phyloP scores from a whole-genome alignment of 768 basidiomycete species.

The Suillus ampliporus region DNA sequence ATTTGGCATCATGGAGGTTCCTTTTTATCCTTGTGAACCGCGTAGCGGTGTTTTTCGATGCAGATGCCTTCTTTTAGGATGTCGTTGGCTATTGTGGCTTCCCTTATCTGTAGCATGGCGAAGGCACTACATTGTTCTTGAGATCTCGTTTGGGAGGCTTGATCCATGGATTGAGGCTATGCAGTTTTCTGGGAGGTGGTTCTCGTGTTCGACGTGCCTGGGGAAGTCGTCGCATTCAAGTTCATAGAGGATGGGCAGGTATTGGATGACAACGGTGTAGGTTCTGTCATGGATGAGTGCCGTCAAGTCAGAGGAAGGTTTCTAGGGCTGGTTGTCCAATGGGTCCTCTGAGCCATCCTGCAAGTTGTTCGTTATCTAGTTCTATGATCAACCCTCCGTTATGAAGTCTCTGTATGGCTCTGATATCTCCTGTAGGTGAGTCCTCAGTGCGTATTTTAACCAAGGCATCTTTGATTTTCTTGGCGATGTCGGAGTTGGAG shows the following conservation, averaged over 20 bases:
- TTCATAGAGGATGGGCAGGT: slow-evolving; percentile 26
- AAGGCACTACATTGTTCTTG: slow-evolving; percentile 28
- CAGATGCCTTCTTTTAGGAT: slow-evolving; percentile 25
- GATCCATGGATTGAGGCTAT: slow-evolving; percentile 30
- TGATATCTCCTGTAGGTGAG: neutral
- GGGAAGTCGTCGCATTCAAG: slow-evolving; percentile 1
- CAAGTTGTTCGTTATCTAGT: slow-evolving; percentile 17
- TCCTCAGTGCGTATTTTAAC: neutral
- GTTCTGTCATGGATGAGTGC: slow-evolving; percentile 8
- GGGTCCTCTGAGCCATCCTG: slow-evolving; percentile 20
- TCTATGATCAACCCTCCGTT: slow-evolving; percentile 25
- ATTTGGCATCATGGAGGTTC: slow-evolving; percentile 8
- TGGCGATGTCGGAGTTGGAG: neutral
- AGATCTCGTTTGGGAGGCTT: slow-evolving; percentile 22
- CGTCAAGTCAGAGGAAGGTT: neutral
- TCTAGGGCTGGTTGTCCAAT: slow-evolving; percentile 15
- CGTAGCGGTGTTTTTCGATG: slow-evolving; percentile 19
- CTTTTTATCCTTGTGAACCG: slow-evolving; percentile 15
- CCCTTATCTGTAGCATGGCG: slow-evolving; percentile 26
- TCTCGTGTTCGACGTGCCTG: slow-evolving; percentile 23
- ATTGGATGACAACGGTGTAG: slow-evolving; percentile 23
- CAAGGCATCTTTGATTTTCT: neutral
- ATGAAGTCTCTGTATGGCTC: neutral
- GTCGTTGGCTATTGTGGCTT: slow-evolving; percentile 27
- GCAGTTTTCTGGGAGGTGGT: neutral